Evolutionary conservation across 2,329 filamentous ascomycete genomes (phyloP), one percentile per base, ranked within the genome.

Genomic region (Sporothrix brunneoviolacea): DNA sequence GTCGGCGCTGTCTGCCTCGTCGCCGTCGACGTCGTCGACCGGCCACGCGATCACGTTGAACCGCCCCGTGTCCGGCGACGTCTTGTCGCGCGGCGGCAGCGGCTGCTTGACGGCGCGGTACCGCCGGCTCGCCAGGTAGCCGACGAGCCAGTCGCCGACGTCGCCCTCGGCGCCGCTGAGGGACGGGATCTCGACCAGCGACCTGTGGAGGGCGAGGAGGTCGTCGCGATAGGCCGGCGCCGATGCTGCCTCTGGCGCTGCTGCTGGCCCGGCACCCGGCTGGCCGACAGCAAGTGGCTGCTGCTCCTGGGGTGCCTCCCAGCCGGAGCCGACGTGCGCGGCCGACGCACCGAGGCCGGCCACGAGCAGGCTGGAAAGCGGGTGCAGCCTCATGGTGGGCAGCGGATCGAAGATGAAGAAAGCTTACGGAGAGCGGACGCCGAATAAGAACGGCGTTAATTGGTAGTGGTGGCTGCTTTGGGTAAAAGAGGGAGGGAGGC

Each of bases 21-120:
- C 64, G 21, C 68, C 68, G 2, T 59, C 59, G 3, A n/a, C 16
- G n/a, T 71, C 67, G 54, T 79, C 66, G 16, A 19, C 33, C 1
- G 68, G 71, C 74, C 73, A 89, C 2, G 90, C 90, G 36, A 91
- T 71, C 43, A 95, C 73, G 61, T 95, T 95, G 72, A 84, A 90
- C 37, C 86, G 76, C 49, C 30, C 53, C 35, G 22, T 58, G 51
- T 59, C 15, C 51, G 52, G 4, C 58, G 65, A 53, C 1, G 64
- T 60, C 45, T 67, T 64, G 5, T 62, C 57, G 22, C 32, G 45
- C 28, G 33, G 5, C 44, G 68, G 64, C 9, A 80, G 58, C 36
- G 58, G 60, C 57, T 80, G 70, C 7, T 69, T 63, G 43, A 70
- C 56, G 38, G 69, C 69, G 15, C 63, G 61, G 62, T 76, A 80